These are phyloP conservation scores for Pythium pyrilobum DNA, from an alignment of 352 stramenopile genomes.

Conservation along the genomic window DNA sequence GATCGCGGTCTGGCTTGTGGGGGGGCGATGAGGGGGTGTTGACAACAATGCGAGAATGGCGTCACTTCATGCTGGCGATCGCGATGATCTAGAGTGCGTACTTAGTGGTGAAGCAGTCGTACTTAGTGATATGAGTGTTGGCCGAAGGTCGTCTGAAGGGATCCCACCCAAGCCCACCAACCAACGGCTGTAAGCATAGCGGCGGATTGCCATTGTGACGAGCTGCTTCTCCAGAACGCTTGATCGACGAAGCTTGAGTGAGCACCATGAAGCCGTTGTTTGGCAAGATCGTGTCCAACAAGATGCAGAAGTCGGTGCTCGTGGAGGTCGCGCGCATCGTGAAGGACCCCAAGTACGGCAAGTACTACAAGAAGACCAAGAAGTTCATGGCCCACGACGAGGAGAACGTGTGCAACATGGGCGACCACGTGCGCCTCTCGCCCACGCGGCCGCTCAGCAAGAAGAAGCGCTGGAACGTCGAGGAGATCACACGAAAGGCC, in stretches of 20 bases:
- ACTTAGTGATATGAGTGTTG: constrained; percentile 8
- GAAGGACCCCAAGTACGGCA: constrained; percentile 93
- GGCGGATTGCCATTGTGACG: constrained; percentile 1
- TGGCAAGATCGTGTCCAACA: constrained; percentile 94
- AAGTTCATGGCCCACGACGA: constrained; percentile 99
- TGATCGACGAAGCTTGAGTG: neutral
- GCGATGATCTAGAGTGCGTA: no score
- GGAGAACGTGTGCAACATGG: constrained; percentile 90
- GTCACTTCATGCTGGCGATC: no score
- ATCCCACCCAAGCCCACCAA: constrained; percentile 17
- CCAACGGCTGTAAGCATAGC: constrained; percentile 14
- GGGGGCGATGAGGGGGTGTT: neutral
- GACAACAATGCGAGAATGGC: no score
- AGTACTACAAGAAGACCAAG: constrained; percentile 94
- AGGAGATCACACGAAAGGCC: constrained; percentile 86
- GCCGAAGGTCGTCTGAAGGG: constrained; percentile 22
- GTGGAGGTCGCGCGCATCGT: constrained; percentile 93
- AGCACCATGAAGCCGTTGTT: constrained; percentile 87
- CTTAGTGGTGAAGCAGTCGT: neutral
- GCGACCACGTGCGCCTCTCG: constrained; percentile 79
- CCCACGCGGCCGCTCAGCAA: constrained; percentile 78
- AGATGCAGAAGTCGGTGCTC: constrained; percentile 96
- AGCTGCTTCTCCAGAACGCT: no score
- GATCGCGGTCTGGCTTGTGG: neutral
- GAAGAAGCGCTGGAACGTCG: constrained; percentile 86